These are phyloP conservation scores for Annulohypoxylon moriforme DNA, from an alignment of 495 filamentous ascomycete genomes.

Conservation along the genomic window DNA sequence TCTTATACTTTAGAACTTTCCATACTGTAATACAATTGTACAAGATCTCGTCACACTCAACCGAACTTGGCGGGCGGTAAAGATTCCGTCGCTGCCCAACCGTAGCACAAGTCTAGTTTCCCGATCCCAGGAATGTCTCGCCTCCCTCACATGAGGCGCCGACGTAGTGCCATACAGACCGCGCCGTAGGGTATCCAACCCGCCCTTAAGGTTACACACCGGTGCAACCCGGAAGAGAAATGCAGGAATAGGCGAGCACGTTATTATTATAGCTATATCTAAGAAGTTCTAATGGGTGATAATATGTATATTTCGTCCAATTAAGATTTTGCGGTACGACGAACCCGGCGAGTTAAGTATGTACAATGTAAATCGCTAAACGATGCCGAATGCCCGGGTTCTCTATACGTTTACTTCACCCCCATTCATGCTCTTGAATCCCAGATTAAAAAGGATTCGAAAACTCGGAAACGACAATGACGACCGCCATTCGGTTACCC, in stretches of 20 bases:
- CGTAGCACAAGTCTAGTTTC: constrained; percentile 11
- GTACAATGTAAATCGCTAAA: constrained; percentile 34
- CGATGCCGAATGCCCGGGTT: constrained; percentile 18
- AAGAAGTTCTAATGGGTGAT: constrained; percentile 1
- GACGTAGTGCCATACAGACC: constrained; percentile 8
- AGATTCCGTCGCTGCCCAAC: constrained; percentile 30
- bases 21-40: constrained; percentile 15
- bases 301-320: constrained; percentile 25
- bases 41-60: constrained; percentile 31
- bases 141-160: constrained; percentile 3
- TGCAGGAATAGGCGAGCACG: background rate
- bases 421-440: constrained; percentile 28
- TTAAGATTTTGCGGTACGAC: constrained; percentile 27
- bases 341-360: constrained; percentile 33
- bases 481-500: constrained; percentile 7
- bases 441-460: constrained; percentile 23
- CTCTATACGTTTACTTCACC: constrained; percentile 31
- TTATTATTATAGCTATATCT: background rate
- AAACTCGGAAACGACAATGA: constrained; percentile 3
- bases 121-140: constrained; percentile 13
- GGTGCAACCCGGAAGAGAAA: background rate
- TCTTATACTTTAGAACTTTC: background rate
- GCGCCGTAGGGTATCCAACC: background rate
- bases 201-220: background rate
- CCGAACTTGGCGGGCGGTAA: constrained; percentile 2